Base-by-base conservation (phyloP, 495 filamentous ascomycete species). In the Schizothecium vesticola region DNA sequence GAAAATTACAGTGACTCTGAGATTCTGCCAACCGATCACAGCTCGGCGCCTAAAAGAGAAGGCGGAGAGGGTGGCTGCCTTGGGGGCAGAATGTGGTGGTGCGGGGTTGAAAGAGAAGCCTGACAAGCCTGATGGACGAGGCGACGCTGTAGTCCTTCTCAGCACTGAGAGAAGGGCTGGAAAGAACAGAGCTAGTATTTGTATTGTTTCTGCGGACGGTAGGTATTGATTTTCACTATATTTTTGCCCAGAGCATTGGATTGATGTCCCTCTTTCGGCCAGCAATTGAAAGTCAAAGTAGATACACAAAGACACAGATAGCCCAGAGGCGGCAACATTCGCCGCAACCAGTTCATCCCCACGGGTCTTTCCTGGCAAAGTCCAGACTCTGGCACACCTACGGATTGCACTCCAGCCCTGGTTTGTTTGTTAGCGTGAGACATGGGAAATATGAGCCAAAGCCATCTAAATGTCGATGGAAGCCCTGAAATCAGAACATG, bases 1-100 rank as follows among this genome's bases (percentile, higher is more conserved):
- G 26, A 59, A 59, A 59, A 59, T 59, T 51, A 51, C 6, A 7
- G 43, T 51, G 43, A 51, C 43, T 51, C 43, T 25, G 57, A 24
- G 57, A 59, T 59, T 59, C 57, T 59, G 33, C 29, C 22, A 29
- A 2, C 3, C 33, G 33, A 43, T 16, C 4, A 16, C 33, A 16
- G 67, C 56, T 33, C 33, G 56, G 25, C 57, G 25, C 67, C 56
- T 21, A 63, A 68, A 70, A 66, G 3, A 63, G 70, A 72, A 74
- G 72, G 70, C 70, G 72, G 70, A 68, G 70, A 72, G 62, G n/a
- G 21, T 24, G 31, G 10, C 59, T 19, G 68, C 36, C 36, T 55
- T 51, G 43, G 43, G 43, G 43, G 43, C 43, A n/a, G 43, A 43
- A 33, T 33, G 31, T 36, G 19, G 43, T 11, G 43, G 58, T 67